Evolutionary conservation across 2,329 filamentous ascomycete genomes (phyloP).

Genomic region (Pestalotiopsis sp.): DNA sequence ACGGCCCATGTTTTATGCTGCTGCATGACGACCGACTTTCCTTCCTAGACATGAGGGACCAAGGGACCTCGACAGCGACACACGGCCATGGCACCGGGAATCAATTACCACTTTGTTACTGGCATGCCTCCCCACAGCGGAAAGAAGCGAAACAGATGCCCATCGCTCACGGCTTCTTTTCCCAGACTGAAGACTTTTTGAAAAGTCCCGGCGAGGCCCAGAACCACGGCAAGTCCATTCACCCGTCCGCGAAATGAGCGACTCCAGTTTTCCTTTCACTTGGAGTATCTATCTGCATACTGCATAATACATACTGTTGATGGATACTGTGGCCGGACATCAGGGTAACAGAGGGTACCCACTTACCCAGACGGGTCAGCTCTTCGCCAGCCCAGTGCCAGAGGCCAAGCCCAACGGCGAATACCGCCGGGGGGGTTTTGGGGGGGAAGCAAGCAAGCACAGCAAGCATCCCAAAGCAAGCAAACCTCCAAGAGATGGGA

Average conservation of each 20-base stretch:
- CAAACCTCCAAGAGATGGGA: neutral
- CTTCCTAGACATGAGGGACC: no score
- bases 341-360: neutral
- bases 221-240: no score
- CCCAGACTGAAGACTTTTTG: neutral
- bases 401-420: neutral
- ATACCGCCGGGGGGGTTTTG: neutral
- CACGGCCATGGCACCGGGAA: no score
- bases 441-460: neutral
- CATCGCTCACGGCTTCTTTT: neutral
- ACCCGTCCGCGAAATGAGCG: no score
- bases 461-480: neutral
- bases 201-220: no score
- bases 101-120: neutral
- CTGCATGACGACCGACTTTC: no score
- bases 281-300: neutral
- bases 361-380: conserved; percentile 6
- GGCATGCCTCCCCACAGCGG: neutral
- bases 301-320: neutral
- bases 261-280: neutral
- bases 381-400: neutral
- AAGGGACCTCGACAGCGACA: no score
- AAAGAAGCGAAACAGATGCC: neutral
- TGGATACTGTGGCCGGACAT: neutral
- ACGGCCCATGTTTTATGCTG: no score